phyloP scores from a whole-genome alignment of 805 yeast species.

The Yarrowia sp. region DNA sequence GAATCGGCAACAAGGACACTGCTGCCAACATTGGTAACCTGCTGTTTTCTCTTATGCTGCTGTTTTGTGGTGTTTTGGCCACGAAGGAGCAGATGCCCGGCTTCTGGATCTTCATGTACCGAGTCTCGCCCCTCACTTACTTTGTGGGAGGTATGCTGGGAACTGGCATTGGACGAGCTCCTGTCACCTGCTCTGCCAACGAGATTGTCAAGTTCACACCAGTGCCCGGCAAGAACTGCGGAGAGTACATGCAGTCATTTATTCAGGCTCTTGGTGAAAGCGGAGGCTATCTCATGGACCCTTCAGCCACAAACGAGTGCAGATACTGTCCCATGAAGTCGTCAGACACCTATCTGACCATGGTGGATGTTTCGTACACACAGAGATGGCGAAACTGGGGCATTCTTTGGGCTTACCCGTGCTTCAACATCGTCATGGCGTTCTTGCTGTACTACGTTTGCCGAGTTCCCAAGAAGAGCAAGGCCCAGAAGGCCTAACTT shows the following conservation, averaged over 20 bases:
- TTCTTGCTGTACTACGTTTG: slow-evolving; percentile 57
- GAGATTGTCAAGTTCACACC: slow-evolving; percentile 54
- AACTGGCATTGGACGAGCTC: slow-evolving; percentile 47
- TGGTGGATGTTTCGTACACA: slow-evolving; percentile 37
- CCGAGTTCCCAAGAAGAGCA: slow-evolving; percentile 55
- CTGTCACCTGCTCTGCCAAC: slow-evolving; percentile 47
- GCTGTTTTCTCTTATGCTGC: slow-evolving; percentile 51
- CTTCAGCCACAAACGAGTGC: slow-evolving; percentile 51
- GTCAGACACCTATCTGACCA: slow-evolving; percentile 60
- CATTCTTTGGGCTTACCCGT: slow-evolving; percentile 50
- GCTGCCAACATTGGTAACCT: slow-evolving; percentile 58
- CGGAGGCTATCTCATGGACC: slow-evolving; percentile 48
- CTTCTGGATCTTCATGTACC: slow-evolving; percentile 80
- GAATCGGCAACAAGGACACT: slow-evolving; percentile 42
- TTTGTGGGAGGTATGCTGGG: slow-evolving; percentile 55
- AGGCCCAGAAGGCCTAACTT: not conserved
- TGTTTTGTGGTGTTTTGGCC: slow-evolving; percentile 67
- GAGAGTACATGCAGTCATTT: slow-evolving; percentile 47
- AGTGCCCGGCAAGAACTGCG: slow-evolving; percentile 58
- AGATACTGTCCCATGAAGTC: slow-evolving; percentile 54
- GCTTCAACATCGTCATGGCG: slow-evolving; percentile 47
- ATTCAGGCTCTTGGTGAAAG: slow-evolving; percentile 40
- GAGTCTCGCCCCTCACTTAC: slow-evolving; percentile 64
- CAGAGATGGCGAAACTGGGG: slow-evolving; percentile 60
- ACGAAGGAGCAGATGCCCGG: slow-evolving; percentile 58